These are phyloP conservation scores for Rhizophora apiculata DNA, from an alignment of 345 rosid genomes.

Conservation along the genomic window DNA sequence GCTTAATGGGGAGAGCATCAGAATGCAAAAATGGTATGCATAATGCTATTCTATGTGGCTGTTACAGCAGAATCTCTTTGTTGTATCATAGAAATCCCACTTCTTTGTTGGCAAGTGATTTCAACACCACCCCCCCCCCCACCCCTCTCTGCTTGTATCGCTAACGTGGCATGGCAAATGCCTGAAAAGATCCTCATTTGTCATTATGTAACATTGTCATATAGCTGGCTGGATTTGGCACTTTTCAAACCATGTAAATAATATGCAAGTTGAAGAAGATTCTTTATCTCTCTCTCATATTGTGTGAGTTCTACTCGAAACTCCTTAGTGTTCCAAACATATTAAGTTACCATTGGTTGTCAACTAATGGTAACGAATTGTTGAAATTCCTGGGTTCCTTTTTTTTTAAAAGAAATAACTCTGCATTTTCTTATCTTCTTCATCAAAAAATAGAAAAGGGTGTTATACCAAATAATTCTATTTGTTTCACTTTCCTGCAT, in stretches of 20 bases:
- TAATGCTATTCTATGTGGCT: not conserved
- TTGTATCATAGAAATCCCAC: constrained; percentile 3
- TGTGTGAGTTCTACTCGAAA: not conserved
- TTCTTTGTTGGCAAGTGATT: not conserved
- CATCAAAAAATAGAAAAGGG: no score
- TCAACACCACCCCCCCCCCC: not conserved
- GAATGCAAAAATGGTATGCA: not conserved
- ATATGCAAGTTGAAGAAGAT: not conserved
- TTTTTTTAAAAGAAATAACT: no score
- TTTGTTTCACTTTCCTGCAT: no score
- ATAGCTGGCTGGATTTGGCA: not conserved
- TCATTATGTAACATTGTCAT: not conserved
- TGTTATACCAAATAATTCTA: no score
- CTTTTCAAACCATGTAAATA: constrained; percentile 12
- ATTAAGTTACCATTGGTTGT: no score
- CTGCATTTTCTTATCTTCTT: no score
- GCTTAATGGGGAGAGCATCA: not conserved
- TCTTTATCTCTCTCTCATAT: not conserved
- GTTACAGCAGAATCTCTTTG: constrained; percentile 18
- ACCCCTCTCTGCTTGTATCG: not conserved
- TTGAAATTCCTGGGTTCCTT: no score
- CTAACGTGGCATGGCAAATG: not conserved
- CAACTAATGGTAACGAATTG: no score
- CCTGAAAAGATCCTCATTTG: not conserved
- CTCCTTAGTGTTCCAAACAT: not conserved